Conservation (phyloP, 192 early-diverging fungal genomes). For the Lobulomyces angularis region DNA sequence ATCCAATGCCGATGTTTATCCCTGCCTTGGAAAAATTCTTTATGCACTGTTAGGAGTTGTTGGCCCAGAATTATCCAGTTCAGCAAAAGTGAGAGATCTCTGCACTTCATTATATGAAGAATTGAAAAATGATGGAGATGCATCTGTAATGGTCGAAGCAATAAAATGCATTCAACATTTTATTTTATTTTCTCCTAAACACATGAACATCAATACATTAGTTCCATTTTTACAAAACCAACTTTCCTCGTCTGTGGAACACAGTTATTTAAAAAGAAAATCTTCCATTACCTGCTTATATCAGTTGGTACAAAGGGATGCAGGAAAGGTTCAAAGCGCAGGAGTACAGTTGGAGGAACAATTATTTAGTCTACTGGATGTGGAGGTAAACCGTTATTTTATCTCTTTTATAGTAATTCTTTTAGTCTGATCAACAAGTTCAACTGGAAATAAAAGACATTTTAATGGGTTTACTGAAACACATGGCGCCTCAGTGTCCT, state of each 20-base stretch:
- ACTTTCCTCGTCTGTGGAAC: conserved; percentile 31
- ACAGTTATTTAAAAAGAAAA: conserved; percentile 50
- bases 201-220: conserved; percentile 51
- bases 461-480: conserved; percentile 18
- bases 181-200: conserved; percentile 73
- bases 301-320: conserved; percentile 68
- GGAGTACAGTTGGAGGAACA: conserved; percentile 61
- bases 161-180: conserved; percentile 79
- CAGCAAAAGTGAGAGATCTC: conserved; percentile 58
- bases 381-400: conserved; percentile 51
- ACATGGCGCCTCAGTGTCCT: conserved; percentile 44
- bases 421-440: conserved; percentile 45
- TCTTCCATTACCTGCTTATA: conserved; percentile 74
- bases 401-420: too few species aligned
- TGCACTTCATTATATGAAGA: conserved; percentile 69
- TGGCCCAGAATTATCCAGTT: conserved; percentile 79
- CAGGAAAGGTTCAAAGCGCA: conserved; percentile 52
- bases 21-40: conserved; percentile 70
- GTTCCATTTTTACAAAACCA: conserved; percentile 67
- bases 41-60: conserved; percentile 77
- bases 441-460: conserved; percentile 42
- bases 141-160: conserved; percentile 66
- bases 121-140: conserved; percentile 62
- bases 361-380: conserved; percentile 67
- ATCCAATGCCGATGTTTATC: conserved; percentile 44